These are phyloP conservation scores for Yamadazyma aaseri DNA, from an alignment of 1,139 yeast species.

Conservation along the genomic window DNA sequence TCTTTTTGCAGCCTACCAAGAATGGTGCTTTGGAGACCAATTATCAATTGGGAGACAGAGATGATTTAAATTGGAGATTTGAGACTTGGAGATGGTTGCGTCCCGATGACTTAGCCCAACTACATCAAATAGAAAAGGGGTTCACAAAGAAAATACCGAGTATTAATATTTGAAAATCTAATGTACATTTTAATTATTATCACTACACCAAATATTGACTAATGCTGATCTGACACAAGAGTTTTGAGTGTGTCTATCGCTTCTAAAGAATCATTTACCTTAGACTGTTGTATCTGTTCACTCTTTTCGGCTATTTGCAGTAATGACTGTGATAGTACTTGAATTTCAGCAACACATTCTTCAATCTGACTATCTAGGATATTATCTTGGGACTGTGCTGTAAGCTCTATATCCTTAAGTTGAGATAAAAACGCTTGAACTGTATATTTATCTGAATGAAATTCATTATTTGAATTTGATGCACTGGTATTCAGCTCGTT, in stretches of 20 bases:
- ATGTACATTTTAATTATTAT: too few species aligned
- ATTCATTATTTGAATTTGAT: constrained; percentile 5
- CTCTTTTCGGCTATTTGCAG: constrained; percentile 6
- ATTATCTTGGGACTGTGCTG: constrained; percentile 11
- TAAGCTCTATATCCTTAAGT: constrained; percentile 13
- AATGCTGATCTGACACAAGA: neutral
- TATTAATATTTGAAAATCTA: too few species aligned
- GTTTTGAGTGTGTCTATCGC: constrained; percentile 1
- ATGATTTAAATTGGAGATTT: constrained; percentile 74
- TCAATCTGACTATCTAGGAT: constrained; percentile 17
- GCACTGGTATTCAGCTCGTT: neutral
- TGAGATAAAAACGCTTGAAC: too few species aligned
- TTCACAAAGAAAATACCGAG: too few species aligned
- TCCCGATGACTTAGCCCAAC: constrained; percentile 20
- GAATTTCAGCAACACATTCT: constrained; percentile 18
- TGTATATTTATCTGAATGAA: too few species aligned
- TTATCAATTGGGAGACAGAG: constrained; percentile 71
- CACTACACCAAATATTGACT: too few species aligned
- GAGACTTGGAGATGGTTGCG: constrained; percentile 71
- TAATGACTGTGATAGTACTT: constrained; percentile 7
- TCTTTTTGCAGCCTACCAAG: constrained; percentile 51
- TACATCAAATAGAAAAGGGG: neutral
- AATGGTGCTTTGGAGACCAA: constrained; percentile 58
- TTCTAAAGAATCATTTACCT: neutral
- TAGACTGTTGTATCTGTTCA: neutral